phyloP scores from a whole-genome alignment of 371 early-diverging fungal species.

The Phascolomyces articulosus region DNA sequence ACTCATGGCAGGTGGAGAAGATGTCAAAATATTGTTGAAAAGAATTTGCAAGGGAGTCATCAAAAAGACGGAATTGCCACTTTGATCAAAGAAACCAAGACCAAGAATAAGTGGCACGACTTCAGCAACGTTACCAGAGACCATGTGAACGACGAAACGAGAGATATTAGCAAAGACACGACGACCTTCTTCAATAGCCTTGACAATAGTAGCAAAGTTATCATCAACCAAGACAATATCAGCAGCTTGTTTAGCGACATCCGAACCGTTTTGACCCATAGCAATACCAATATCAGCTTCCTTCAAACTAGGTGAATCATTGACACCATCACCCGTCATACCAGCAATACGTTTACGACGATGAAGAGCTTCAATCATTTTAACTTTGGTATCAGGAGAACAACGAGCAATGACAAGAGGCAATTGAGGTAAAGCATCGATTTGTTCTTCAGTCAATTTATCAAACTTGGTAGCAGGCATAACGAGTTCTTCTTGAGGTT shows the following conservation, averaged over 20 bases:
- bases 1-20: slow-evolving; percentile 85
- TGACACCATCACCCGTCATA: slow-evolving; percentile 89
- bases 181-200: slow-evolving; percentile 85
- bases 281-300: slow-evolving; percentile 92
- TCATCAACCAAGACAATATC: slow-evolving; percentile 91
- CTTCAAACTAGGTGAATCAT: slow-evolving; percentile 92
- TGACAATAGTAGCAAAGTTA: slow-evolving; percentile 88
- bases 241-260: slow-evolving; percentile 92
- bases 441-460: slow-evolving; percentile 74
- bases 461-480: slow-evolving; percentile 91
- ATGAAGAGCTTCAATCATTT: slow-evolving; percentile 95
- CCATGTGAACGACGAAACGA: slow-evolving; percentile 89
- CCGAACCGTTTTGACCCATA: slow-evolving; percentile 91
- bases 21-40: slow-evolving; percentile 85
- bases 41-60: slow-evolving; percentile 86
- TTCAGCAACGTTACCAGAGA: slow-evolving; percentile 87
- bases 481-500: slow-evolving; percentile 47
- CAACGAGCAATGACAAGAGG: slow-evolving; percentile 95
- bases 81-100: slow-evolving; percentile 63
- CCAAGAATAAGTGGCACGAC: slow-evolving; percentile 73
- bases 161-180: slow-evolving; percentile 91
- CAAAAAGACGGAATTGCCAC: slow-evolving; percentile 70
- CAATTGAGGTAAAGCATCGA: slow-evolving; percentile 79
- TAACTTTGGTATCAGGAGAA: slow-evolving; percentile 96
- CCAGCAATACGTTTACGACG: slow-evolving; percentile 70